Evolutionary conservation across 1,139 yeast genomes (phyloP).

Genomic region (Candida tropicalis): DNA sequence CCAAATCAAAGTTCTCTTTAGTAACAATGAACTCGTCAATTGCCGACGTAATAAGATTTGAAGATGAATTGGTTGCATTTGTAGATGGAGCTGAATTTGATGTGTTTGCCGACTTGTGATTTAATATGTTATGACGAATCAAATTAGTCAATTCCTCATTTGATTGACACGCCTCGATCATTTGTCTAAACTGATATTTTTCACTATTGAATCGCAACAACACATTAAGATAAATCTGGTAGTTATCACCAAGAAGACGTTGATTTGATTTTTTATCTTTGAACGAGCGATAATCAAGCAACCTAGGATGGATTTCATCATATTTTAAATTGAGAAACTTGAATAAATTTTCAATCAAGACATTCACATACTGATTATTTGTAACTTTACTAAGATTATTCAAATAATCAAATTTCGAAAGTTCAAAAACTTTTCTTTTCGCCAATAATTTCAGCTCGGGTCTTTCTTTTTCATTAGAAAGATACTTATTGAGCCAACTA

Average conservation of each 20-base stretch:
- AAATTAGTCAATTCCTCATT: constrained; percentile 45
- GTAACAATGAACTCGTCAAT: constrained; percentile 25
- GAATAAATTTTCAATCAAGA: constrained; percentile 42
- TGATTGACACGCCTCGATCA: constrained; percentile 44
- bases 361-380: constrained; percentile 51
- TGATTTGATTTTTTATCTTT: constrained; percentile 27
- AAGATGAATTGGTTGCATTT: constrained; percentile 6
- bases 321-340: constrained; percentile 33
- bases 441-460: constrained; percentile 63
- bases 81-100: constrained; percentile 12
- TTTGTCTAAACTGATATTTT: constrained; percentile 44
- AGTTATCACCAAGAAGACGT: constrained; percentile 28
- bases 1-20: constrained; percentile 34
- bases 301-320: constrained; percentile 17
- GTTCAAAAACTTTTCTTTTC: constrained; percentile 65
- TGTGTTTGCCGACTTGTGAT: constrained; percentile 13
- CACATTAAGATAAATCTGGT: constrained; percentile 36
- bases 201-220: constrained; percentile 46
- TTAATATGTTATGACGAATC: constrained; percentile 33
- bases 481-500: constrained; percentile 69
- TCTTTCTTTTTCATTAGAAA: constrained; percentile 65
- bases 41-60: constrained; percentile 12
- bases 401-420: constrained; percentile 72
- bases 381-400: constrained; percentile 61
- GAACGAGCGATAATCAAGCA: constrained; percentile 25